Percentiles rank a stretch among this genome's conserved stretches.
phyloP scores from a whole-genome alignment of 116 monocot species.

The Posidonia oceanica region DNA sequence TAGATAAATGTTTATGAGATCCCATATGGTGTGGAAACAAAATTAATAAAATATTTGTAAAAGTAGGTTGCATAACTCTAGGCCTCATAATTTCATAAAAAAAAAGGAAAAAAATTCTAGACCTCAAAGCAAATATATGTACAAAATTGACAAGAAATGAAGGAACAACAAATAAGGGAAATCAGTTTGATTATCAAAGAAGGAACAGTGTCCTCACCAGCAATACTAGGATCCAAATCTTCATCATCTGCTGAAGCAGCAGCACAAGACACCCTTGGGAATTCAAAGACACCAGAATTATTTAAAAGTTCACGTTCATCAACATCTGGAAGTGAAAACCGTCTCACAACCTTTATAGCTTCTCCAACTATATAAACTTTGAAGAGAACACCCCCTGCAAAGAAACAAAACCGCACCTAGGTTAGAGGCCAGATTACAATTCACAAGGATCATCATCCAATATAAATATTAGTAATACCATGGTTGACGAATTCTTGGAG shows the following conservation, averaged over 20 bases:
- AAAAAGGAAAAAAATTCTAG: too few relatives aligned
- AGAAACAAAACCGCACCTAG: not conserved
- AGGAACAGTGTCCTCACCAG: constrained; percentile 31
- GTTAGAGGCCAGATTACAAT: not conserved
- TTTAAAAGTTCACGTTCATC: constrained; percentile 34
- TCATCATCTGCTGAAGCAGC: constrained; percentile 88
- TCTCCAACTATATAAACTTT: constrained; percentile 95
- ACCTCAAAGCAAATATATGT: not conserved
- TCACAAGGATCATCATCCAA: not conserved
- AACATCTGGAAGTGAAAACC: constrained; percentile 86
- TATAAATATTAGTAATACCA: constrained; percentile 31
- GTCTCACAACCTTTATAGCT: constrained; percentile 57
- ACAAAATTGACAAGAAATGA: not conserved
- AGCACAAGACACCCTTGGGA: constrained; percentile 96
- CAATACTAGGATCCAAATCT: constrained; percentile 66
- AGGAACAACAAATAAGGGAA: too few relatives aligned
- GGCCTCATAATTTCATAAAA: too few relatives aligned
- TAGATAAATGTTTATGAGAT: not conserved
- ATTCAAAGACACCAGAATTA: constrained; percentile 58
- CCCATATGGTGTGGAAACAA: not conserved
- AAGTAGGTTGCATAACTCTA: too few relatives aligned
- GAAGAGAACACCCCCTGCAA: constrained; percentile 82
- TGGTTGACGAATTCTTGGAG: constrained; percentile 95
- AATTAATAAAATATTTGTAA: not conserved
- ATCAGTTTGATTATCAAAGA: not conserved